Percentiles rank a stretch among this genome's conserved stretches.
These are phyloP conservation scores for Epichloe brachyelytri DNA, from an alignment of 2,329 filamentous ascomycete species.

Conservation along the genomic window DNA sequence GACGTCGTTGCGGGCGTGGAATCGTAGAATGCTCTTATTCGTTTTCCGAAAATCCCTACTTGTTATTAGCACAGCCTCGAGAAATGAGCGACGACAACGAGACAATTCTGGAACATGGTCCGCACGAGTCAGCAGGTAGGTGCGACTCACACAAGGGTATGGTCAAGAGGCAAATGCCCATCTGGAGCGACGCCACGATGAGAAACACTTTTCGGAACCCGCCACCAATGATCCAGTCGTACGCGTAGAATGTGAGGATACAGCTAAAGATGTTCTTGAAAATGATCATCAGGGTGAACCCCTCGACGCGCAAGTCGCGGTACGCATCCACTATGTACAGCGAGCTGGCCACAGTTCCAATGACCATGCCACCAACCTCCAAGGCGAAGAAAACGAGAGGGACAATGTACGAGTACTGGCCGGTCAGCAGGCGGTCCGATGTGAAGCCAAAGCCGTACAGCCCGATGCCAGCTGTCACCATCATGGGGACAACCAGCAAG, in stretches of 20 bases:
- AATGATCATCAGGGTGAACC: constrained; percentile 77
- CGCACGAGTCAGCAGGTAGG: too few relatives aligned
- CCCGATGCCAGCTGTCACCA: constrained; percentile 64
- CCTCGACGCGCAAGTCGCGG: constrained; percentile 72
- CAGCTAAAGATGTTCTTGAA: constrained; percentile 96
- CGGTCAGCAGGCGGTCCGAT: constrained; percentile 39
- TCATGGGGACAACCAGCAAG: constrained; percentile 67
- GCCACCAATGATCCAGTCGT: constrained; percentile 62
- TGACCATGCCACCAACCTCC: constrained; percentile 80
- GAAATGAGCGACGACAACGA: too few relatives aligned
- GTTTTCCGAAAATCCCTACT: constrained; percentile 66
- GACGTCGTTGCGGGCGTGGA: constrained; percentile 64
- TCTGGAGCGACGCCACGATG: constrained; percentile 61
- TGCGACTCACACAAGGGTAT: constrained; percentile 62
- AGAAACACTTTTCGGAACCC: constrained; percentile 53
- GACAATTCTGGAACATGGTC: too few relatives aligned
- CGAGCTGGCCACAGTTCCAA: constrained; percentile 74
- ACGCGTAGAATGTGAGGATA: constrained; percentile 69
- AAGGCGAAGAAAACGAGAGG: constrained; percentile 74
- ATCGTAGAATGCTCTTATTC: constrained; percentile 61
- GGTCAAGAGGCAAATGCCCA: constrained; percentile 60
- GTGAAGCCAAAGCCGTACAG: constrained; percentile 78
- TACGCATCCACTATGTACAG: constrained; percentile 91
- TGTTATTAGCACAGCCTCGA: constrained; percentile 2
- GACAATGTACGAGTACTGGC: constrained; percentile 55